Evolutionary conservation across 306 rosid genomes (phyloP).

Genomic region (Cucurbita argyrosperma): DNA sequence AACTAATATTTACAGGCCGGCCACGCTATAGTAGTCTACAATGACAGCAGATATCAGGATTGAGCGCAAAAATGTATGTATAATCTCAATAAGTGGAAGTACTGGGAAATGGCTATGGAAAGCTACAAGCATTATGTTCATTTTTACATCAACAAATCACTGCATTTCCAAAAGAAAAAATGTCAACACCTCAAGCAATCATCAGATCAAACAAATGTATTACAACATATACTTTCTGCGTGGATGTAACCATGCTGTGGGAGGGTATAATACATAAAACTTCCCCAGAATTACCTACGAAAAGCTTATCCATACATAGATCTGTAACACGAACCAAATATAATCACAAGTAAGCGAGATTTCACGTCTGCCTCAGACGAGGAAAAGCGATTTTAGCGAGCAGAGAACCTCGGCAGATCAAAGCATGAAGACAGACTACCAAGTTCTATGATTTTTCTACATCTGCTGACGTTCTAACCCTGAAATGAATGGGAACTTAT

Average conservation of each 20-base stretch:
- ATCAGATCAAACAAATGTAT: background rate
- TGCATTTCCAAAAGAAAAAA: background rate
- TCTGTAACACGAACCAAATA: background rate
- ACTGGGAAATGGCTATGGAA: background rate
- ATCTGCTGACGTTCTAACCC: background rate
- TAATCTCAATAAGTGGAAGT: background rate
- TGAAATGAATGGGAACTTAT: background rate
- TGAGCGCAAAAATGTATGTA: background rate
- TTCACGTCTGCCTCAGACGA: background rate
- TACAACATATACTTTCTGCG: background rate
- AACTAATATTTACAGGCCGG: background rate
- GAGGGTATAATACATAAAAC: slow-evolving; percentile 1
- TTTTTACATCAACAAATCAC: slow-evolving; percentile 1
- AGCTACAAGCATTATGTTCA: background rate
- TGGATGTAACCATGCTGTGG: background rate
- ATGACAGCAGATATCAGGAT: background rate
- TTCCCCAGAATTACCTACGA: background rate
- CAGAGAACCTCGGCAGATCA: background rate
- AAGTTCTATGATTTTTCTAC: background rate
- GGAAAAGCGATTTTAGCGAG: background rate
- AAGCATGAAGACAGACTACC: no score
- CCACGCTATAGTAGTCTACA: background rate
- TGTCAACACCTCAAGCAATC: background rate
- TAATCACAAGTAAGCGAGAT: background rate
- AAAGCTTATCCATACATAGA: background rate